Conservation (phyloP, 768 basidiomycete genomes). For the Lepiota subincarnata region DNA sequence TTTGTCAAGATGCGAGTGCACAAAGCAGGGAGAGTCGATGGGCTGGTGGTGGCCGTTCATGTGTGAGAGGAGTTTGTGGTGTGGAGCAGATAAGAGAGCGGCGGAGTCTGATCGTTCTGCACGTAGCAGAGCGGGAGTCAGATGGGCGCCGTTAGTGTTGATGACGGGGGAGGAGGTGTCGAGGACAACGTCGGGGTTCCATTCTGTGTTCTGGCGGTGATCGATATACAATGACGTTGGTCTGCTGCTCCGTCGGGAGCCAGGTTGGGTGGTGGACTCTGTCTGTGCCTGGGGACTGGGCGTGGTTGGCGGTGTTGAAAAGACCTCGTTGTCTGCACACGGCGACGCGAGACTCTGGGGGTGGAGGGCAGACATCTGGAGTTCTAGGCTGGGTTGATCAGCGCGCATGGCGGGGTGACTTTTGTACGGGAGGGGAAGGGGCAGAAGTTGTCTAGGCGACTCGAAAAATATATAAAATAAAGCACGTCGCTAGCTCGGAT, state of each 20-base stretch:
- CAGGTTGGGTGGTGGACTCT: slow-evolving; percentile 19
- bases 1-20: slow-evolving; percentile 88
- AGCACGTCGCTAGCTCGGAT: not conserved
- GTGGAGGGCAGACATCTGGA: not conserved
- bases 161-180: slow-evolving; percentile 31
- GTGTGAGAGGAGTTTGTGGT: slow-evolving; percentile 18
- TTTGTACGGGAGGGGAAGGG: not conserved
- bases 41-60: slow-evolving; percentile 29
- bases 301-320: slow-evolving; percentile 40
- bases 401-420: not conserved
- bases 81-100: slow-evolving; percentile 15
- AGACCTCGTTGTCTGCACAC: slow-evolving; percentile 27
- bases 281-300: slow-evolving; percentile 21
- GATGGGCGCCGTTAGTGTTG: slow-evolving; percentile 13
- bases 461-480: not conserved
- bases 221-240: slow-evolving; percentile 44
- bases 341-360: slow-evolving; percentile 25
- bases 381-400: not conserved
- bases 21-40: slow-evolving; percentile 80
- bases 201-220: slow-evolving; percentile 28
- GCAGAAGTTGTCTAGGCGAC: slow-evolving; percentile 8
- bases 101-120: slow-evolving; percentile 16
- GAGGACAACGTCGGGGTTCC: slow-evolving; percentile 40
- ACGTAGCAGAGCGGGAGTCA: slow-evolving; percentile 3
- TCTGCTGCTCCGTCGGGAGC: slow-evolving; percentile 39